Evolutionary conservation across 2,329 filamentous ascomycete genomes (phyloP).

Genomic region (Fusarium papillatum): DNA sequence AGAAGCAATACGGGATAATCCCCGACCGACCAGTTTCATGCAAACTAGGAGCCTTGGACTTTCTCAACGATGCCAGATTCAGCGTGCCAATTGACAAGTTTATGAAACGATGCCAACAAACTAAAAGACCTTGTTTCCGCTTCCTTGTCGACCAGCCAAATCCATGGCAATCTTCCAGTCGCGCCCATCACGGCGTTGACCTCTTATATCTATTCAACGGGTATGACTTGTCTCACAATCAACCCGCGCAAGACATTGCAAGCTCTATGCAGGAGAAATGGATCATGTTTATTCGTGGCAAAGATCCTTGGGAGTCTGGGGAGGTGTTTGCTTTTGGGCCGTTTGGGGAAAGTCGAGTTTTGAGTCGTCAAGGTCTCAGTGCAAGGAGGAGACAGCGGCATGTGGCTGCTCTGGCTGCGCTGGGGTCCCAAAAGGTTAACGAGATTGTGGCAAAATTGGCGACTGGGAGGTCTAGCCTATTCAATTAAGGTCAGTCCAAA

Average conservation of each 20-base stretch:
- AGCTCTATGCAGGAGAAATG: constrained; percentile 54
- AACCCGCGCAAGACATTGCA: constrained; percentile 49
- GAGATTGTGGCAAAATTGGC: background rate
- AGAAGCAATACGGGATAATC: constrained; percentile 55
- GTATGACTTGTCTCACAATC: constrained; percentile 52
- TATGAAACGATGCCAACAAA: constrained; percentile 23
- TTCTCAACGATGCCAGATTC: constrained; percentile 50
- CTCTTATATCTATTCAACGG: constrained; percentile 58
- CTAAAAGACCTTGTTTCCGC: constrained; percentile 50
- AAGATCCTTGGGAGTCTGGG: constrained; percentile 51
- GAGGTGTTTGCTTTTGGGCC: constrained; percentile 52
- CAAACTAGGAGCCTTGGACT: constrained; percentile 56
- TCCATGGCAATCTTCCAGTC: constrained; percentile 59
- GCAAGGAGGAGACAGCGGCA: background rate
- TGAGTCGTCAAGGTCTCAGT: background rate
- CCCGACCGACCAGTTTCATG: constrained; percentile 53
- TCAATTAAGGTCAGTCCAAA: background rate
- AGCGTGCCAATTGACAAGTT: constrained; percentile 44
- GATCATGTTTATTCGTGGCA: constrained; percentile 54
- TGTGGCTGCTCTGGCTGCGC: background rate
- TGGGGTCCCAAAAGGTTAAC: background rate
- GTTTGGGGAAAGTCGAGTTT: constrained; percentile 42
- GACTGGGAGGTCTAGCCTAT: background rate
- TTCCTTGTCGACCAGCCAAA: constrained; percentile 61
- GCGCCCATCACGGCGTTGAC: constrained; percentile 61